A percentile compares a stretch with the other conserved stretches of the same genome.
These are phyloP conservation scores for Populus alba DNA, from an alignment of 345 rosid species.

Conservation along the genomic window DNA sequence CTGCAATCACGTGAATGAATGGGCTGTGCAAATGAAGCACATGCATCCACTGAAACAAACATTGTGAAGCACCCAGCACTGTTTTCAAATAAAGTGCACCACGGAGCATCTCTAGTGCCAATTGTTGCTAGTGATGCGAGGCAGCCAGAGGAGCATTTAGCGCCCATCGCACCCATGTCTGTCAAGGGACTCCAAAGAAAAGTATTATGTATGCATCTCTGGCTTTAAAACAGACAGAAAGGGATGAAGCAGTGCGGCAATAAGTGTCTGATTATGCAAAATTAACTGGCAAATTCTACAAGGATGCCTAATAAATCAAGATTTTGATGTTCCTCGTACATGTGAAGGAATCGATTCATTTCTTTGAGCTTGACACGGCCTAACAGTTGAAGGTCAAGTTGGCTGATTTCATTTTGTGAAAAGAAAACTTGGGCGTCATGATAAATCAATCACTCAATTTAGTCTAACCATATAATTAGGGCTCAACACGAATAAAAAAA, in stretches of 20 bases:
- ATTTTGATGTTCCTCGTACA: not conserved
- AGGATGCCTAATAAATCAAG: not conserved
- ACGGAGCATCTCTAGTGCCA: not conserved
- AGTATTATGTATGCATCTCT: not conserved
- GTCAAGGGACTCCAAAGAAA: no score
- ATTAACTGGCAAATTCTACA: not conserved
- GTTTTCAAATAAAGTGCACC: no score
- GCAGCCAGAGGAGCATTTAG: not conserved
- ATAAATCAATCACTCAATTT: not conserved
- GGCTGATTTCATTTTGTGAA: not conserved
- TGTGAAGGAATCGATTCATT: not conserved
- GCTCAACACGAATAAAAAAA: not conserved
- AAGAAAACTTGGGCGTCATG: not conserved
- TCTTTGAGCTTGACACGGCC: not conserved
- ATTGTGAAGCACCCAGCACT: no score
- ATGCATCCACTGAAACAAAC: not conserved
- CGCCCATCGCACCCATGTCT: no score
- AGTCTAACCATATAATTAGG: not conserved
- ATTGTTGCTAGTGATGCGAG: not conserved
- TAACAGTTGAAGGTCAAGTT: not conserved
- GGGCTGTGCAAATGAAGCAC: not conserved
- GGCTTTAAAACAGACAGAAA: not conserved
- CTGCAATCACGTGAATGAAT: no score
- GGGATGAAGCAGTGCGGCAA: not conserved
- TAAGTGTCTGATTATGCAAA: not conserved